Conservation (phyloP, 768 basidiomycete genomes). For the Mycena belliarum region DNA sequence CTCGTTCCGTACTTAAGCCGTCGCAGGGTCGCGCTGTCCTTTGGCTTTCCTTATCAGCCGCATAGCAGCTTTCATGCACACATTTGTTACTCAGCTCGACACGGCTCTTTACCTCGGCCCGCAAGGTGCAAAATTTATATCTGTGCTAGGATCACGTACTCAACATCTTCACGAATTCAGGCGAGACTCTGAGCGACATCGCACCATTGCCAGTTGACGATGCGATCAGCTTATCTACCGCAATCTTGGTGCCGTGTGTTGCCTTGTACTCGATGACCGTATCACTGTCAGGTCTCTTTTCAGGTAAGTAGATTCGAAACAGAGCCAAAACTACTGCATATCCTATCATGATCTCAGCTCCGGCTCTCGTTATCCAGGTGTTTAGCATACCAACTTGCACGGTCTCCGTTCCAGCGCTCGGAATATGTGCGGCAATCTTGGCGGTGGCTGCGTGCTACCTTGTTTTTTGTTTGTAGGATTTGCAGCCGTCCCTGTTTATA, state of each 20-base stretch:
- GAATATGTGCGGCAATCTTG: neutral
- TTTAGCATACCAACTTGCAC: neutral
- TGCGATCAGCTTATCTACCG: slow-evolving; percentile 1
- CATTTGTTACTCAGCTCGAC: slow-evolving; percentile 6
- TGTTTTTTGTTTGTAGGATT: neutral
- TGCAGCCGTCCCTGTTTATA: too few species aligned
- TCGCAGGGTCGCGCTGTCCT: neutral
- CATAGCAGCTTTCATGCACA: neutral
- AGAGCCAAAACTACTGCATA: neutral
- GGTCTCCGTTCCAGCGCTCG: neutral
- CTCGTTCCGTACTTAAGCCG: slow-evolving; percentile 1
- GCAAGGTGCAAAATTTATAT: neutral
- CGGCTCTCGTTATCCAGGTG: neutral
- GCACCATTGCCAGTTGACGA: slow-evolving; percentile 4
- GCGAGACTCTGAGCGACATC: neutral
- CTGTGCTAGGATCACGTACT: neutral
- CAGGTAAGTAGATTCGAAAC: slow-evolving; percentile 1
- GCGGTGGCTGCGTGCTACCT: slow-evolving; percentile 5
- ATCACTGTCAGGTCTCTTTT: neutral
- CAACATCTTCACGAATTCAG: neutral
- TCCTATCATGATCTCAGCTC: neutral
- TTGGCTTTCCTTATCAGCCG: neutral
- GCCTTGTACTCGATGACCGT: neutral
- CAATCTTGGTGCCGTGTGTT: slow-evolving; percentile 4
- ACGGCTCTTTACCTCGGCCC: slow-evolving; percentile 9